These are phyloP conservation scores for Westerdykella aurantiaca DNA, from an alignment of 2,329 filamentous ascomycete species.

Conservation along the genomic window DNA sequence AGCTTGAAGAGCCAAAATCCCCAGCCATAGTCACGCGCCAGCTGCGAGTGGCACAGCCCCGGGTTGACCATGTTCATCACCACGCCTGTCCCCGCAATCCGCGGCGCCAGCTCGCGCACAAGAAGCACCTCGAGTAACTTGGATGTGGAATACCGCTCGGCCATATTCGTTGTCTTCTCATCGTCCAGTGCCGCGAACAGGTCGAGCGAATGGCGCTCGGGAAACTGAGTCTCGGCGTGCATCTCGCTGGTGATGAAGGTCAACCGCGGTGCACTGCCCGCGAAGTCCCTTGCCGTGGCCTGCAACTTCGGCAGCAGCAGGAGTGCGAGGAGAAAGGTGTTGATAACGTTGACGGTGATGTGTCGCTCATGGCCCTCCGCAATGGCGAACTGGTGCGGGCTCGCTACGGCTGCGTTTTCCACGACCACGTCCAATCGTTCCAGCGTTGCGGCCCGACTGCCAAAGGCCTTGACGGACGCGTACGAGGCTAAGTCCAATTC, in stretches of 20 bases:
- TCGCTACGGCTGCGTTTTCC: conserved; percentile 31
- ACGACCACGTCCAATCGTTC: conserved; percentile 25
- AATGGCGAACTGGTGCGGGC: conserved; percentile 11
- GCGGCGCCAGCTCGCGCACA: conserved; percentile 17
- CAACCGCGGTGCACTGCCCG: conserved; percentile 10
- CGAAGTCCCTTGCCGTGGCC: conserved; percentile 12
- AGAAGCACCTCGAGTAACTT: conserved; percentile 23
- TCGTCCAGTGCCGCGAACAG: conserved; percentile 17
- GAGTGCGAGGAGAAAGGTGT: conserved; percentile 48
- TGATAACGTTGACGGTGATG: conserved; percentile 49
- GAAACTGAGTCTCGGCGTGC: conserved; percentile 10
- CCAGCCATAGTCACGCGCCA: no score
- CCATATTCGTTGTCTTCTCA: conserved; percentile 7
- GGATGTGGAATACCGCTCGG: conserved; percentile 16
- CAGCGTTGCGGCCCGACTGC: conserved; percentile 13
- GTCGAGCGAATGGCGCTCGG: conserved; percentile 11
- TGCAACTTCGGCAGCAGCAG: conserved; percentile 38
- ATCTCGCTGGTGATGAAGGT: conserved; percentile 11
- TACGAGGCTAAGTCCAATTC: conserved; percentile 20
- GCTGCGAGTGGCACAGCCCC: no score
- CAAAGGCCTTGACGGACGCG: conserved; percentile 14
- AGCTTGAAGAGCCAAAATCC: no score
- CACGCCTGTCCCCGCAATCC: no score
- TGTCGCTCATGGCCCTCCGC: conserved; percentile 31
- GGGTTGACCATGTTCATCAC: no score